These are phyloP conservation scores for Metschnikowia peoriensis DNA, from an alignment of 805 yeast species.

Conservation along the genomic window DNA sequence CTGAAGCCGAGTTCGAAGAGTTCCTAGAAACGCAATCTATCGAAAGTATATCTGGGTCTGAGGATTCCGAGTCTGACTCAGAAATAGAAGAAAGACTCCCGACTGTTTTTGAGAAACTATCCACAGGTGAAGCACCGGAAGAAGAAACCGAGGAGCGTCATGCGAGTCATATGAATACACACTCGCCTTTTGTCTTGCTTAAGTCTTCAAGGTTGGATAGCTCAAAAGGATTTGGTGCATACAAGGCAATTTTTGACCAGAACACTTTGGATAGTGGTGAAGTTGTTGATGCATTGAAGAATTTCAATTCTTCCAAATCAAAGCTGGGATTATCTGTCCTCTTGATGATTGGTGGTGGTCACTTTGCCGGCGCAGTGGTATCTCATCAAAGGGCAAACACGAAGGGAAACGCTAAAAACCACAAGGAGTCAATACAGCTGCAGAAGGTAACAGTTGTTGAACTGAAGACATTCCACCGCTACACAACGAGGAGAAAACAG, in stretches of 20 bases:
- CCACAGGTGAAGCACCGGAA: slow-evolving; percentile 20
- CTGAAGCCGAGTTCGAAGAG: slow-evolving; percentile 58
- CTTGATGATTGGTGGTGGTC: slow-evolving; percentile 96
- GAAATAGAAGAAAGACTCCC: slow-evolving; percentile 29
- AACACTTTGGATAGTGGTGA: slow-evolving; percentile 46
- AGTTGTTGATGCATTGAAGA: slow-evolving; percentile 23
- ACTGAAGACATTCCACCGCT: slow-evolving; percentile 88
- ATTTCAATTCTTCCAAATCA: slow-evolving; percentile 28
- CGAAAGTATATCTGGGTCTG: slow-evolving; percentile 61
- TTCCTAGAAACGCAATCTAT: slow-evolving; percentile 48
- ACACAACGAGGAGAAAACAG: slow-evolving; percentile 94
- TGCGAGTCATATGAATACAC: slow-evolving; percentile 59
- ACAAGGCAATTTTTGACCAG: slow-evolving; percentile 57
- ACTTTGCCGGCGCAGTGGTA: slow-evolving; percentile 93
- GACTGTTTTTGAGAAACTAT: slow-evolving; percentile 20
- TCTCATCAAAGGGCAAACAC: slow-evolving; percentile 61
- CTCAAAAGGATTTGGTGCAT: slow-evolving; percentile 58
- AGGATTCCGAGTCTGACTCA: slow-evolving; percentile 34
- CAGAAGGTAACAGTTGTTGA: slow-evolving; percentile 65
- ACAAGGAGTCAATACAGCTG: slow-evolving; percentile 48
- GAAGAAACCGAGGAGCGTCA: slow-evolving; percentile 30
- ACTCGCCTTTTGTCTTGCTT: slow-evolving; percentile 67
- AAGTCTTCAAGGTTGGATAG: slow-evolving; percentile 46
- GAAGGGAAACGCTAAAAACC: slow-evolving; percentile 53
- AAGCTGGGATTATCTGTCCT: slow-evolving; percentile 55